phyloP scores from a whole-genome alignment of 352 stramenopile genomes.

The Nothophytophthora sp. region DNA sequence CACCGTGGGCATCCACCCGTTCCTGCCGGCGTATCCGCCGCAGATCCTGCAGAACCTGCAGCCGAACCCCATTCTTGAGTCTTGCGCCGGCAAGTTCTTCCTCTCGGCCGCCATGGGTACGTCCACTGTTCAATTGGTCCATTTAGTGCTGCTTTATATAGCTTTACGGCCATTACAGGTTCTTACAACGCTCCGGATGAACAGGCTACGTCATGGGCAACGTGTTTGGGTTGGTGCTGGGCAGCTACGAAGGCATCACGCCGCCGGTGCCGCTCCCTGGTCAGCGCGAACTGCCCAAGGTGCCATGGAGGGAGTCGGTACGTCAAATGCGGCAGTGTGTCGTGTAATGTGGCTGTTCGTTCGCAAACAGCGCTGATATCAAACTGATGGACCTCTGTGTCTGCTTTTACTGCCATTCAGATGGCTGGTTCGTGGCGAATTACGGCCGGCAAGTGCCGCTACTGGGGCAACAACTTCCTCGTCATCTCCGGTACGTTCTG shows the following conservation, averaged over 20 bases:
- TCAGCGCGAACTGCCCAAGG: conserved; percentile 80
- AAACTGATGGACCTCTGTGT: too few relatives aligned
- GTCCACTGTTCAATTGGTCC: conserved; percentile 3
- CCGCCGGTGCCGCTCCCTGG: conserved; percentile 75
- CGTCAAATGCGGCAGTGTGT: conserved; percentile 1
- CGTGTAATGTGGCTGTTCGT: not conserved
- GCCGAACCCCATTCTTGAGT: conserved; percentile 78
- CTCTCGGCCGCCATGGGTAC: conserved; percentile 76
- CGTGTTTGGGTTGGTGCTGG: conserved; percentile 74
- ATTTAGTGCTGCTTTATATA: not conserved
- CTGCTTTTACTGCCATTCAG: conserved; percentile 25
- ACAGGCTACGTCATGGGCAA: conserved; percentile 83
- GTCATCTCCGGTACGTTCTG: conserved; percentile 67
- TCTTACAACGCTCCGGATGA: not conserved
- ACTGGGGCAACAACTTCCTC: conserved; percentile 89
- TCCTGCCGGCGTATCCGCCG: conserved; percentile 72
- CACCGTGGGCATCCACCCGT: conserved; percentile 63
- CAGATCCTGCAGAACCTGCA: conserved; percentile 62
- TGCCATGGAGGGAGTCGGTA: conserved; percentile 77
- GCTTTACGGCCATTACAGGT: conserved; percentile 3
- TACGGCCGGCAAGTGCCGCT: conserved; percentile 76
- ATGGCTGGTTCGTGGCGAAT: conserved; percentile 69
- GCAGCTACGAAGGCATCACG: conserved; percentile 87
- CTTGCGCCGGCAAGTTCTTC: conserved; percentile 82
- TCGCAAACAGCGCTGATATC: too few relatives aligned